Percentiles rank a stretch among this genome's conserved stretches.
Conservation (phyloP, 768 basidiomycete genomes). For the Pholiota microspora region DNA sequence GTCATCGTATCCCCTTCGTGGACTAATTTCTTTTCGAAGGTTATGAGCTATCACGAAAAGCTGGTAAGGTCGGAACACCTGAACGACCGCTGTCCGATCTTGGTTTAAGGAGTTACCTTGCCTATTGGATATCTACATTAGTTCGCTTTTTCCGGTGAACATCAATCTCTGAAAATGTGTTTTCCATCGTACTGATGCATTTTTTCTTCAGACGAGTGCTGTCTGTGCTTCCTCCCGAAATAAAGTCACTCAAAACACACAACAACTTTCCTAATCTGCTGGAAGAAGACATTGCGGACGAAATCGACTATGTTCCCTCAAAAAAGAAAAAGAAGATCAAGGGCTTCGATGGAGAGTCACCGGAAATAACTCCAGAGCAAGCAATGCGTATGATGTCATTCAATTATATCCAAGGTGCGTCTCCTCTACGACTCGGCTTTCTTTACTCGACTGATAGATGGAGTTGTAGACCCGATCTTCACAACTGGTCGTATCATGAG, state of each 20-base stretch:
- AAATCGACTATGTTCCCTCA: conserved; percentile 22
- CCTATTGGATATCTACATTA: conserved; percentile 83
- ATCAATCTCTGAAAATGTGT: not conserved
- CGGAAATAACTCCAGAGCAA: conserved; percentile 30
- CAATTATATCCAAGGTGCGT: conserved; percentile 39
- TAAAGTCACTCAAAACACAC: conserved; percentile 40
- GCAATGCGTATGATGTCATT: conserved; percentile 30
- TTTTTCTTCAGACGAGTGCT: conserved; percentile 45
- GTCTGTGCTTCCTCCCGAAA: conserved; percentile 56
- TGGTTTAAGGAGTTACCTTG: conserved; percentile 85
- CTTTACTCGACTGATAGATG: not conserved
- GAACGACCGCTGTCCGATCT: conserved; percentile 95
- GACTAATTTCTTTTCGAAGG: conserved; percentile 44
- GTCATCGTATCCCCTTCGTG: too few relatives aligned
- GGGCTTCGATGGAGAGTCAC: conserved; percentile 74
- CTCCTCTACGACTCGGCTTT: not conserved
- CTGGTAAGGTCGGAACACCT: conserved; percentile 83
- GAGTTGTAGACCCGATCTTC: conserved; percentile 49
- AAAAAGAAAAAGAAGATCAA: conserved; percentile 51
- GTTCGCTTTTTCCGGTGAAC: conserved; percentile 79
- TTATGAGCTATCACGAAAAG: conserved; percentile 85
- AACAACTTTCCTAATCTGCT: conserved; percentile 41
- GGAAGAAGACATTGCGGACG: conserved; percentile 28
- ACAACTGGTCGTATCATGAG: conserved; percentile 55
- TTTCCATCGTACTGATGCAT: not conserved